Base-by-base conservation (phyloP, 352 stramenopile genomes). In the Pythium rishiriense region DNA sequence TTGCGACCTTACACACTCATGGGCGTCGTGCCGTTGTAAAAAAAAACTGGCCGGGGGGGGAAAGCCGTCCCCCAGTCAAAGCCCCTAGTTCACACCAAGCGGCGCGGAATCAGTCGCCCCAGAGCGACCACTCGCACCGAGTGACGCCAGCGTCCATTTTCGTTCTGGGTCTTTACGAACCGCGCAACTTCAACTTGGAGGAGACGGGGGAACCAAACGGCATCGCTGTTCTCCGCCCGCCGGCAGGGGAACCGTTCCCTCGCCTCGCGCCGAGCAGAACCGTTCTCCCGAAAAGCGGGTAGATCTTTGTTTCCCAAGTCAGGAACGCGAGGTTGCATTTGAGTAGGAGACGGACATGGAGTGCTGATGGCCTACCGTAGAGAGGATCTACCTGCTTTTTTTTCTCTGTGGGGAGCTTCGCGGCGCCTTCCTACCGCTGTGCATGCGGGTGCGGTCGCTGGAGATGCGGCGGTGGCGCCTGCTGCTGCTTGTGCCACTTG, bases 401-500 rank as follows among this genome's bases (percentile, higher is more conserved):
- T 35, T n/a, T 8, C 37, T 43, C 37, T 43, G 6, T 19, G n/a
- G n/a, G n/a, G n/a, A n/a, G n/a, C 26, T 53, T 26, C n/a, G 37
- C n/a, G 37, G 9, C 1, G 5, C 28, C 46, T 53, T 26, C 11
- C 45, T 50, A 50, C 45, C 45, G 11, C 22, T 28, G 8, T 26
- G 42, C 29, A 37, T 25, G 42, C n/a, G 56, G 43, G 22, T 62
- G 28, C 7, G 46, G n/a, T 24, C 57, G 35, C 47, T 12, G 19
- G 25, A 47, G 56, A 52, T 35, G 56, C 46, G 43, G 28, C 21
- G 41, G 19, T 29, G 42, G 15, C 42, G 31, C 21, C 58, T 52
- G 51, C 25, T 68, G 50, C 48, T 74, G 70, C 60, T 77, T 77
- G 63, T 77, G 69, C 50, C 70, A 69, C 64, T 76, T 76, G 70